A percentile compares a stretch with the other conserved stretches of the same genome.
These are phyloP conservation scores for Euphorbia pulcherrima DNA, from an alignment of 345 rosid species.

Conservation along the genomic window DNA sequence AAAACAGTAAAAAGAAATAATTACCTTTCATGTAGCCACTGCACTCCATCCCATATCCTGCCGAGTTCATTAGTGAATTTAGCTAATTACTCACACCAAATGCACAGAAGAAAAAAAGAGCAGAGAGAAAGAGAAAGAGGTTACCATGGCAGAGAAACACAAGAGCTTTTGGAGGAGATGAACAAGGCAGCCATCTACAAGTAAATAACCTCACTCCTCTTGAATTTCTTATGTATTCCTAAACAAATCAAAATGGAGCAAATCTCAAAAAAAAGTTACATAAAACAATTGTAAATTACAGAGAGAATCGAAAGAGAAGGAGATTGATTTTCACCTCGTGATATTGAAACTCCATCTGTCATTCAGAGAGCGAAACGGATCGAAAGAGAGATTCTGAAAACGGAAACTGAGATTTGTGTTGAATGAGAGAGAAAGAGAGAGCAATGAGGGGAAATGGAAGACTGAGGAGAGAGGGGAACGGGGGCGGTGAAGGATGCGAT, in stretches of 20 bases:
- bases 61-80: constrained; percentile 34
- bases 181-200: constrained; percentile 78
- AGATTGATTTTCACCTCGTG: constrained; percentile 38
- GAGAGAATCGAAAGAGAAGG: not conserved
- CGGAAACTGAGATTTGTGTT: too few relatives aligned
- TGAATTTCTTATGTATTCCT: constrained; percentile 69
- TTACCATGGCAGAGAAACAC: constrained; percentile 94
- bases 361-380: not conserved
- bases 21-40: constrained; percentile 93
- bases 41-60: constrained; percentile 99
- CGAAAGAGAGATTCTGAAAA: too few relatives aligned
- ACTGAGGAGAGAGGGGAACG: not conserved
- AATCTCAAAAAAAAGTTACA: not conserved
- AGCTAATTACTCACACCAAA: constrained; percentile 21
- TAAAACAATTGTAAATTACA: not conserved
- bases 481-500: not conserved
- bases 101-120: not conserved
- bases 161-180: constrained; percentile 65
- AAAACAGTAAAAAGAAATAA: constrained; percentile 16
- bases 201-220: constrained; percentile 71
- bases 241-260: too few relatives aligned
- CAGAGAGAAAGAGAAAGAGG: not conserved
- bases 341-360: constrained; percentile 38
- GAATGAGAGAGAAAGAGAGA: not conserved
- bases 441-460: not conserved